Evolutionary conservation across 768 basidiomycete species (phyloP), one percentile per base, ranked within the genome.

Genomic region (Coprinopsis cinerea): DNA sequence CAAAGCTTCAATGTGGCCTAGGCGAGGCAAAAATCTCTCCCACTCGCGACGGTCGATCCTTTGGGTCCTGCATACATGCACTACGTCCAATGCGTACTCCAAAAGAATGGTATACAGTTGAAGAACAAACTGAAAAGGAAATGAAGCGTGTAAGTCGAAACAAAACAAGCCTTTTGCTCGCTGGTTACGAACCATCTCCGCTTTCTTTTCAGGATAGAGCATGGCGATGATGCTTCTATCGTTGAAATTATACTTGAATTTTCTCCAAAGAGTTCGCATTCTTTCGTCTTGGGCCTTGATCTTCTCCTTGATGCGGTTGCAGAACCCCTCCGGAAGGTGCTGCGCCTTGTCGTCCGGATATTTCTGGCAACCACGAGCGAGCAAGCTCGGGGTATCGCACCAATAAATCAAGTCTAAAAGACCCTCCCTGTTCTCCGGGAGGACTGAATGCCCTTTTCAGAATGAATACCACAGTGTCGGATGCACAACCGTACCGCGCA

Each of bases 141-240:
- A 9, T 34, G 30, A 34, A 25, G 17, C n/a, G 22, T 11, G 17
- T 26, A 15, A 32, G 13, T 18, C n/a, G n/a, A n/a, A n/a, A n/a
- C n/a, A n/a, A n/a, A n/a, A n/a, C n/a, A n/a, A n/a, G n/a, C n/a
- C n/a, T n/a, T n/a, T n/a, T n/a, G n/a, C n/a, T n/a, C n/a, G n/a
- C n/a, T n/a, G n/a, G n/a, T n/a, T n/a, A n/a, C 51, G 30, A 27
- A 58, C 59, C 48, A 46, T 48, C 27, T 60, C 59, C 3, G 51
- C 26, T 1, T 45, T 24, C 14, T 39, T 35, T 11, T 54, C 47
- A 3, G 44, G 44, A 37, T 45, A 55, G 9, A 58, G 17, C 13
- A 58, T 36, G 18, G 49, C 43, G 17, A 60, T n/a, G 0, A 52
- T 55, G 1, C 55, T 46, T 30, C 51, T 50, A 26, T 55, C 57